Evolutionary conservation across 2,329 filamentous ascomycete species (phyloP).

Genomic region (Aotearoamyces nothofagi): DNA sequence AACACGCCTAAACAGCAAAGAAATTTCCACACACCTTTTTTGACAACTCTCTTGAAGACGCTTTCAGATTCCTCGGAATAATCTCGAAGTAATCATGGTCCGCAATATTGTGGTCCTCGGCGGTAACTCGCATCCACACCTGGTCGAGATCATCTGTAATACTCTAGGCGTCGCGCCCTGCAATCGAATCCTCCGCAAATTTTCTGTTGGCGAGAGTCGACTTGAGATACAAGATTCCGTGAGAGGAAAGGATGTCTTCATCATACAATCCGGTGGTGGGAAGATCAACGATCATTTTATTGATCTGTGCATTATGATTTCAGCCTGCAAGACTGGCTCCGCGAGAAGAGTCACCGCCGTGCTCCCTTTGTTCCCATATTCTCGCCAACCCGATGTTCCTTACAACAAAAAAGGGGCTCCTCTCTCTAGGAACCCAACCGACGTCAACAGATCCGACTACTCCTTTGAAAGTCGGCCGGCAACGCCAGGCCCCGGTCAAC

Average conservation of each 20-base stretch:
- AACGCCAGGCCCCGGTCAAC: constrained; percentile 61
- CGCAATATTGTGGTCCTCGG: constrained; percentile 90
- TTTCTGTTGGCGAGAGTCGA: constrained; percentile 86
- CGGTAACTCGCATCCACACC: constrained; percentile 79
- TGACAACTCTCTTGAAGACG: background rate
- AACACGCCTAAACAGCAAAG: too few species aligned
- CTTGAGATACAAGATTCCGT: constrained; percentile 96
- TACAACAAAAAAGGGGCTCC: constrained; percentile 94
- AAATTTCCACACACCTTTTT: constrained; percentile 1
- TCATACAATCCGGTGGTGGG: constrained; percentile 85
- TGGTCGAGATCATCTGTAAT: constrained; percentile 77
- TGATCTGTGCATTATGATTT: constrained; percentile 94
- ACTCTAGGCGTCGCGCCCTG: constrained; percentile 77
- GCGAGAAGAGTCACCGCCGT: constrained; percentile 89
- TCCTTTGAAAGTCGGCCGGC: constrained; percentile 88
- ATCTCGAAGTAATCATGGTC: constrained; percentile 50
- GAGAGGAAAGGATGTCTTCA: constrained; percentile 96
- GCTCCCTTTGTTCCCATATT: constrained; percentile 91
- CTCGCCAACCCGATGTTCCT: constrained; percentile 85
- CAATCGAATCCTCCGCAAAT: constrained; percentile 76
- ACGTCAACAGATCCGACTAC: constrained; percentile 41
- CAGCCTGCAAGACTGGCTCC: constrained; percentile 90
- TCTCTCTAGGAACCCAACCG: constrained; percentile 50
- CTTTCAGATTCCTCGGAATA: constrained; percentile 3
- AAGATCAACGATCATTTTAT: constrained; percentile 94